Evolutionary conservation across 257 asterid genomes (phyloP), one percentile per base, ranked within the genome.

Genomic region (Lithospermum erythrorhizon): DNA sequence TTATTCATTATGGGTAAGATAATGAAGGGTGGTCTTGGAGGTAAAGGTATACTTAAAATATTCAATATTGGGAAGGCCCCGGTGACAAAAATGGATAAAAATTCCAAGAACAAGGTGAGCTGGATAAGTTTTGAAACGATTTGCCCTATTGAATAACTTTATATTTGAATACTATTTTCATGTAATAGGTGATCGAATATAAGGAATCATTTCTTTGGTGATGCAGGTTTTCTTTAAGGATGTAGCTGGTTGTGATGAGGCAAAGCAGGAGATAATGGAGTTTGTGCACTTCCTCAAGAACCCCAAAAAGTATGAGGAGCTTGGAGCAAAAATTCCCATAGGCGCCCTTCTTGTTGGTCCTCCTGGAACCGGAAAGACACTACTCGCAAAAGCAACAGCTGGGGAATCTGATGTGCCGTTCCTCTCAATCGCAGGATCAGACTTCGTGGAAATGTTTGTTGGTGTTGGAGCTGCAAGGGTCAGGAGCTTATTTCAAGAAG

Each of bases 231-330:
- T 57, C 68, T 89, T 89, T 55, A 85, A 87, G 80, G 97, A 90
- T 63, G 97, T 90, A 52, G 97, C 97, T 65, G 97, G 96, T 22
- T 90, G 97, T 59, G 95, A 87, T 21, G 97, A 90, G 82, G 96
- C 95, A 63, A 90, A 90, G 71, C 94, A 87, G 76, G 97, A 90
- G 71, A 83, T 90, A 53, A 90, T 90, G 96, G 97, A 90, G 84
- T 90, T 90, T 59, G 96, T 87, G 56, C 95, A 90, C 78, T 90
- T 90, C 70, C 88, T 90, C 17, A 81, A 80, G 75, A 87, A 87
- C 59, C 96, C 96, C 9, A 90, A 90, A 67, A 90, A 87, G 75
- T 90, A 90, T 15, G 86, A 87, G 72, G 82, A 71, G 45, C 71
- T 90, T 45, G 97, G 97, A 21, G 96, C 95, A 10, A 87, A 87